Conservation (phyloP, 768 basidiomycete species). For the Boletus sensibilis region DNA sequence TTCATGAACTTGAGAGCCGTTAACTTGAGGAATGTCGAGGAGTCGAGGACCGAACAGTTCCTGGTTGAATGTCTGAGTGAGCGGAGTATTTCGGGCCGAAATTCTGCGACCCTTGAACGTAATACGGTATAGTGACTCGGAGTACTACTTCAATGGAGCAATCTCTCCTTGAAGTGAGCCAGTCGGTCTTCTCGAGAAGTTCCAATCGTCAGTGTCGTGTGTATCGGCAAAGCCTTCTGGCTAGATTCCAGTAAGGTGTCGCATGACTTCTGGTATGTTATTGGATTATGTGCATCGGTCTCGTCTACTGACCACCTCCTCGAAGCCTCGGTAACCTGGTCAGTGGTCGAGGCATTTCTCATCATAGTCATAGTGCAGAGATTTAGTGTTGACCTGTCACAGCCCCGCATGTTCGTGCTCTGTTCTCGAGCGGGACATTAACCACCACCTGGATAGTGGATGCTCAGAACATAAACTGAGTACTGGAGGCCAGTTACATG, state of each 20-base stretch:
- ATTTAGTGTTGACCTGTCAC: background rate
- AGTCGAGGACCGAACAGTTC: too few species aligned
- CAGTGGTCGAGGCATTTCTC: slow-evolving; percentile 10
- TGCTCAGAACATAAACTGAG: slow-evolving; percentile 33
- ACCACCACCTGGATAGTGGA: slow-evolving; percentile 50
- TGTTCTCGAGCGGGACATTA: slow-evolving; percentile 45
- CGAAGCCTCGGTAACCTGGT: slow-evolving; percentile 25
- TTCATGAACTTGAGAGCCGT: background rate
- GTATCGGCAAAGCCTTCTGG: background rate
- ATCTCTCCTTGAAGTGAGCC: too few species aligned
- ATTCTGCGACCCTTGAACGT: background rate
- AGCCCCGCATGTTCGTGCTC: slow-evolving; percentile 51
- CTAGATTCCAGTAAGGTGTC: background rate
- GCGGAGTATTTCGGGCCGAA: background rate
- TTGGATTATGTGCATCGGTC: background rate
- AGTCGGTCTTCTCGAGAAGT: background rate
- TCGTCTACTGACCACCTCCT: background rate
- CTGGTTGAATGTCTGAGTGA: background rate
- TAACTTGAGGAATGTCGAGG: background rate
- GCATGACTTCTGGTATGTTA: slow-evolving; percentile 20
- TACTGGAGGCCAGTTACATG: background rate
- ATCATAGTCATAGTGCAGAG: background rate
- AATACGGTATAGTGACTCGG: too few species aligned
- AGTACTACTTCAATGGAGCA: too few species aligned
- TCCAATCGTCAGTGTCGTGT: background rate